Evolutionary conservation across 129 eudicot genomes (phyloP).

Genomic region (Flaveria bidentis): DNA sequence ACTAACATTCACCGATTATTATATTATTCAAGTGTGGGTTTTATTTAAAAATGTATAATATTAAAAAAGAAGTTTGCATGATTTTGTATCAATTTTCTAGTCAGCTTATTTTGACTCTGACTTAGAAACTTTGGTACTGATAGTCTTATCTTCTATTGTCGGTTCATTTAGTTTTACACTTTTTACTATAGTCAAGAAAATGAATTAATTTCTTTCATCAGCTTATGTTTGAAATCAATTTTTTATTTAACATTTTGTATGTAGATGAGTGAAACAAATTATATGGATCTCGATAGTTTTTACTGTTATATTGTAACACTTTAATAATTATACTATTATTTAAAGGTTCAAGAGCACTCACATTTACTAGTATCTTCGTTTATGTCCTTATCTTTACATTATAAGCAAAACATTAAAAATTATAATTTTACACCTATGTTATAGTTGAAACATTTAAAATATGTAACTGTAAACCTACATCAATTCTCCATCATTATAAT

Average conservation of each 20-base stretch:
- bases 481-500: too few relatives aligned
- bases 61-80: neutral
- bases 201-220: neutral
- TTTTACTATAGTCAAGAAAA: neutral
- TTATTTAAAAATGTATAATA: neutral
- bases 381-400: too few relatives aligned
- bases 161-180: slow-evolving; percentile 2
- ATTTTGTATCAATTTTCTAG: neutral
- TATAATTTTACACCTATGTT: too few relatives aligned
- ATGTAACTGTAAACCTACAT: too few relatives aligned
- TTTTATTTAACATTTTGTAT: neutral
- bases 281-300: too few relatives aligned
- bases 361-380: too few relatives aligned
- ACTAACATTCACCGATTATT: neutral
- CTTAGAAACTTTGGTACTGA: neutral
- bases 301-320: too few relatives aligned
- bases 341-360: too few relatives aligned
- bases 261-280: too few relatives aligned
- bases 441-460: too few relatives aligned
- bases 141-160: neutral
- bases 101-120: slow-evolving; percentile 13
- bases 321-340: too few relatives aligned
- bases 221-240: neutral
- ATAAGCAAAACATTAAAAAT: too few relatives aligned
- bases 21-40: neutral